Conservation (phyloP, 140 eudicot genomes). For the Anethum foeniculum region DNA sequence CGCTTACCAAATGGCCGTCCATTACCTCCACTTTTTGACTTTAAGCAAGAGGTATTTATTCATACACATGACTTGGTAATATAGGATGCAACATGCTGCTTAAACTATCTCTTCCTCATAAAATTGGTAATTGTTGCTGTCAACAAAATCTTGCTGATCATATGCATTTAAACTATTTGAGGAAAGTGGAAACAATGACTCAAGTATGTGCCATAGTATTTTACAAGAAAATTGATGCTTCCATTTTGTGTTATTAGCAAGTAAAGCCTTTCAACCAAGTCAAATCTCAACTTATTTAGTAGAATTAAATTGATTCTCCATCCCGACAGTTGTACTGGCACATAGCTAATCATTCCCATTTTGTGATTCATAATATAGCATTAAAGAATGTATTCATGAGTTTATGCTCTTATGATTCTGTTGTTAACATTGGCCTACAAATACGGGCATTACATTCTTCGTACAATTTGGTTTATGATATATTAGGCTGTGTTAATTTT, state of each 20-base stretch:
- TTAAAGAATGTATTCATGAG: neutral
- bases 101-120: neutral
- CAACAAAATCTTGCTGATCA: neutral
- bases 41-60: constrained; percentile 78
- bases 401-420: neutral
- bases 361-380: neutral
- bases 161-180: neutral
- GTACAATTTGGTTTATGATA: neutral
- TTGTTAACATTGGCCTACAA: neutral
- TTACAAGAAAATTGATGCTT: neutral
- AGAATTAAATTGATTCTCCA: neutral
- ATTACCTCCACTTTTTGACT: constrained; percentile 84
- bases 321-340: neutral
- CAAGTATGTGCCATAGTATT: neutral
- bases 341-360: neutral
- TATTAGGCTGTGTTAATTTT: neutral
- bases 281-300: neutral
- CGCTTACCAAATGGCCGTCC: constrained; percentile 89
- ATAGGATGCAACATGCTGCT: neutral
- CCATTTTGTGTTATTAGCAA: neutral
- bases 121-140: neutral
- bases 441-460: neutral
- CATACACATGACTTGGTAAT: neutral
- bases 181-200: too few relatives aligned
- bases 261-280: neutral